Conservation (phyloP, 164 flowering plant genomes). For the Magnolia changhungtana region DNA sequence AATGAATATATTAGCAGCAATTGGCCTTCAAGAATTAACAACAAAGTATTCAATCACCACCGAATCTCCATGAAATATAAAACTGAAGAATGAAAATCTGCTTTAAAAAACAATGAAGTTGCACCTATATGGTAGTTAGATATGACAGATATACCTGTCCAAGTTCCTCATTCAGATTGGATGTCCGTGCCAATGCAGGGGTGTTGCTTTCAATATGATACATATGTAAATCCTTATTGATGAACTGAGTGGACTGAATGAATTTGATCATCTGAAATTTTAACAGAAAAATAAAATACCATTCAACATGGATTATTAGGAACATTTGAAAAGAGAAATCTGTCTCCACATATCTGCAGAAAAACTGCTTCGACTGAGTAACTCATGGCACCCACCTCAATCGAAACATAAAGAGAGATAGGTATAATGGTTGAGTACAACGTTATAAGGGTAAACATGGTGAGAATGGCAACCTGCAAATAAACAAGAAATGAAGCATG, state of each 20-base stretch:
- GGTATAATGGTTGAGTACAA: constrained; percentile 93
- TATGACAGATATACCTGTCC: constrained; percentile 64
- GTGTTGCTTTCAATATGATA: constrained; percentile 82
- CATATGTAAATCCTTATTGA: constrained; percentile 89
- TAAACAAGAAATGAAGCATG: not conserved
- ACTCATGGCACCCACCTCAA: constrained; percentile 57
- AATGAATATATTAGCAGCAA: not conserved
- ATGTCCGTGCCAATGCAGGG: constrained; percentile 94
- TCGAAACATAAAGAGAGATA: constrained; percentile 93
- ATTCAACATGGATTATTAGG: not conserved
- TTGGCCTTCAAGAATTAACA: not conserved
- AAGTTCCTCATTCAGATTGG: constrained; percentile 96
- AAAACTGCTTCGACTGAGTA: not conserved
- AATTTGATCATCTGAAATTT: constrained; percentile 85
- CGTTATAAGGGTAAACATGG: constrained; percentile 88
- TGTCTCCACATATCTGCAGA: not conserved
- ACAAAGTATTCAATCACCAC: not conserved
- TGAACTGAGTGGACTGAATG: constrained; percentile 87
- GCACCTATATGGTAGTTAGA: not conserved
- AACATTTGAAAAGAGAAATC: not conserved
- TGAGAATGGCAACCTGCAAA: constrained; percentile 63
- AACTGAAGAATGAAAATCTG: not conserved
- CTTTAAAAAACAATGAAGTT: not conserved
- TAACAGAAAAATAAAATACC: not conserved
- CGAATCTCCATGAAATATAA: not conserved